Percentiles rank a stretch among this genome's conserved stretches.
Conservation (phyloP, 2,329 filamentous ascomycete species). For the Thielaviopsis punctulata region DNA sequence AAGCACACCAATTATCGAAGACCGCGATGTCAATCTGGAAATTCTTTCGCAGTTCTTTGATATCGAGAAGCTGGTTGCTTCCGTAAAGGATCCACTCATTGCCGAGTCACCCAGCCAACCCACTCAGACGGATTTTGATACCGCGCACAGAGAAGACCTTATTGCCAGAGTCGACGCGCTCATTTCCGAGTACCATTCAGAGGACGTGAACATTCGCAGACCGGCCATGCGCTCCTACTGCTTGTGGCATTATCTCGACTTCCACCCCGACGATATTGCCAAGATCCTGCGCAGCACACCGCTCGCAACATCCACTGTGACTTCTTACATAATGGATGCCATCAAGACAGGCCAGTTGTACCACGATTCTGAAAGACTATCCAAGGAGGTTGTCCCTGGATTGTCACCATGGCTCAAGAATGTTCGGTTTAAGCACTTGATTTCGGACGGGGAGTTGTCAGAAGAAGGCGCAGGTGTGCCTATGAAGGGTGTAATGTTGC, state of each 20-base stretch:
- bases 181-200: not conserved
- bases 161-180: not conserved
- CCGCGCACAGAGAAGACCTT: not conserved
- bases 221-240: slow-evolving; percentile 39
- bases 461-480: slow-evolving; percentile 3
- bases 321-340: slow-evolving; percentile 39
- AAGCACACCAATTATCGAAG: slow-evolving; percentile 6
- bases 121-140: not conserved
- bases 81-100: slow-evolving; percentile 15
- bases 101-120: slow-evolving; percentile 15
- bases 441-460: slow-evolving; percentile 3
- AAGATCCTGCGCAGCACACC: slow-evolving; percentile 42
- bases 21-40: slow-evolving; percentile 8
- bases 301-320: slow-evolving; percentile 36
- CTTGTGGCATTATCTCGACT: slow-evolving; percentile 41
- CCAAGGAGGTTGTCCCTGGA: slow-evolving; percentile 24
- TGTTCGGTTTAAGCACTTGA: slow-evolving; percentile 6
- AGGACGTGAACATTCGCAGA: not conserved
- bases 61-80: slow-evolving; percentile 4
- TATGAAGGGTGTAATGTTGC: slow-evolving; percentile 4
- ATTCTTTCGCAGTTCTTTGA: slow-evolving; percentile 6
- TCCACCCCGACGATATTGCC: slow-evolving; percentile 33
- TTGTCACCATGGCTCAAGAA: slow-evolving; percentile 9
- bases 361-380: slow-evolving; percentile 29
- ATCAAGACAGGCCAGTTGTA: slow-evolving; percentile 33